Evolutionary conservation across 1,139 yeast genomes (phyloP), one percentile per base, ranked within the genome.

Genomic region (Casaregolazyma suthepensis): DNA sequence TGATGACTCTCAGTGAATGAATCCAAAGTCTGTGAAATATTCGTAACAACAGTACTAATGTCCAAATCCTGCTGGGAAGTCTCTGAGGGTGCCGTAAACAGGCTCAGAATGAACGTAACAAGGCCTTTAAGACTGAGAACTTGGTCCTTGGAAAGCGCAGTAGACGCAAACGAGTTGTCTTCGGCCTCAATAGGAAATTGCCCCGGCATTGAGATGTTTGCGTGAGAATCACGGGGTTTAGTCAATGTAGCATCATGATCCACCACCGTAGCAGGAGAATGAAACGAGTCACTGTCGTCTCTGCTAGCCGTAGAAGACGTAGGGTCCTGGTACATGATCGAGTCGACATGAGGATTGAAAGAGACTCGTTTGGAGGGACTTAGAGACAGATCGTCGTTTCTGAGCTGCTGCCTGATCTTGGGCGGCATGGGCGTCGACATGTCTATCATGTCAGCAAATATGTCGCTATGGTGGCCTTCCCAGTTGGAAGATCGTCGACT

Each of bases 161-260:
- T 43, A 13, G 48, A 40, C 6, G 52, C 52, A 49, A 49, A 49
- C 1, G 48, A 43, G 15, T 43, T 31, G 19, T 49, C 52, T 19
- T 43, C 52, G 18, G 52, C 47, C 31, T 35, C 31, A 9, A 43
- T 13, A 65, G 66, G 46, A 62, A 62, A 48, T 59, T 62, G 46
- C 64, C 66, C 7, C 64, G 66, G 46, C 59, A 61, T 44, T 59
- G 63, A 62, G 9, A 26, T 12, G 63, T 46, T 15, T 46, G 42
- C 19, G 35, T 35, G 29, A 37, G 38, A 9, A 43, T 46, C 55
- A 38, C 58, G 52, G 37, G 13, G 2, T n/a, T 17, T n/a, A 22
- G 44, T 22, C 44, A 12, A 5, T n/a, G 22, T 13, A 35, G 17
- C 15, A 15, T 38, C 38, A 26, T 29, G 44, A 31, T 23, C 22